A percentile compares a stretch with the other conserved stretches of the same genome.
Evolutionary conservation across 805 yeast species (phyloP).

Genomic region (Yamadazyma akitaensis): DNA sequence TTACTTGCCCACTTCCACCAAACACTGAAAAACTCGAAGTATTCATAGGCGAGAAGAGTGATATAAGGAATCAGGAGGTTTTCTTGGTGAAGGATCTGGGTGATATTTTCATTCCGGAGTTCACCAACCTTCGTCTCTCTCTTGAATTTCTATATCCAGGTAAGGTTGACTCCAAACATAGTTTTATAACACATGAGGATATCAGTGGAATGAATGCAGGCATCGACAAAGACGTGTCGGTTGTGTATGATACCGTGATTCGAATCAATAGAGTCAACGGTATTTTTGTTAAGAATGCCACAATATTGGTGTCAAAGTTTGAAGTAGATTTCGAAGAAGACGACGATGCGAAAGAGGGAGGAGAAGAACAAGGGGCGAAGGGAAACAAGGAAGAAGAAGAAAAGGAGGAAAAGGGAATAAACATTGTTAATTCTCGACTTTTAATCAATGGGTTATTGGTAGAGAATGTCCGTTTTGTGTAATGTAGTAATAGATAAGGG

Average conservation of each 20-base stretch:
- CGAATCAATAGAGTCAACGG: constrained; percentile 36
- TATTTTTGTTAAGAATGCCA: constrained; percentile 17
- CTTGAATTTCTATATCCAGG: constrained; percentile 46
- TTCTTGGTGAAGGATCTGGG: constrained; percentile 6
- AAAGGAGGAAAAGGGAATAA: not conserved
- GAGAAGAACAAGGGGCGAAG: not conserved
- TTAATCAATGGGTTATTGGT: constrained; percentile 12
- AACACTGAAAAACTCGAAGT: constrained; percentile 26
- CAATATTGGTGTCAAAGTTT: constrained; percentile 4
- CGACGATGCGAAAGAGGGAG: not conserved
- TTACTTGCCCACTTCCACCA: constrained; percentile 18
- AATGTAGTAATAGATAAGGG: not conserved
- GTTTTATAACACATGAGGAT: constrained; percentile 1
- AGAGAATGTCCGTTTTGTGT: constrained; percentile 10
- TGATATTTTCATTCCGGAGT: constrained; percentile 38
- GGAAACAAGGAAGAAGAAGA: not conserved
- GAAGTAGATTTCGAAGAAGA: not conserved
- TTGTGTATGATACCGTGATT: constrained; percentile 16
- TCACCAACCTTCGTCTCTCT: constrained; percentile 42
- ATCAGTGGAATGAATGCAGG: not conserved
- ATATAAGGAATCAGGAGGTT: constrained; percentile 13
- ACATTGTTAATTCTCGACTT: constrained; percentile 1
- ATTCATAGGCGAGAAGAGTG: constrained; percentile 26
- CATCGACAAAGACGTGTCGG: not conserved
- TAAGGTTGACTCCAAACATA: constrained; percentile 30